phyloP scores from a whole-genome alignment of 2,329 filamentous ascomycete species.

The Podosphaera fusca region DNA sequence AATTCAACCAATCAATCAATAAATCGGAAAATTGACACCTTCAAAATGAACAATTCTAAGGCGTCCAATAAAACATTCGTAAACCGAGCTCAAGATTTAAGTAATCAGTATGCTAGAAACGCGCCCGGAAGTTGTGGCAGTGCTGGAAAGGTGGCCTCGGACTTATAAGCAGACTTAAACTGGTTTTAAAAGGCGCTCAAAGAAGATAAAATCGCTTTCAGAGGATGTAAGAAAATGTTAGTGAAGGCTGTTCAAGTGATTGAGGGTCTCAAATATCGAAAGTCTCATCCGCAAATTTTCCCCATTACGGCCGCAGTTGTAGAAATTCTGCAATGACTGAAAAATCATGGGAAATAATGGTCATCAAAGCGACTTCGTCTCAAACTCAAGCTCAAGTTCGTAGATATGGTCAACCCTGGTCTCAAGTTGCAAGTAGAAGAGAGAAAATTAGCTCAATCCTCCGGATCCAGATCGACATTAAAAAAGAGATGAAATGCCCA shows the following conservation, averaged over 20 bases:
- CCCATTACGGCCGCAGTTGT: neutral
- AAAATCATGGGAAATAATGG: neutral
- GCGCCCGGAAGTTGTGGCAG: neutral
- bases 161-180: neutral
- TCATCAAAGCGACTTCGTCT: neutral
- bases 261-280: neutral
- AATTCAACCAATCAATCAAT: neutral
- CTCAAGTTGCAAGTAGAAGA: neutral
- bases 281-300: neutral
- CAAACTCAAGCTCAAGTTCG: neutral
- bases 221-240: neutral
- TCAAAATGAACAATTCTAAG: conserved; percentile 26
- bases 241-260: neutral
- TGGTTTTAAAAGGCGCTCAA: neutral
- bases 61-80: neutral
- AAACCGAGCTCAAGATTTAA: neutral
- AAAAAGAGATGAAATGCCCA: neutral
- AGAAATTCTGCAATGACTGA: neutral
- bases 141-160: neutral
- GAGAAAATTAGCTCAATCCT: neutral
- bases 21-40: conserved; percentile 19
- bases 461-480: neutral
- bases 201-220: neutral
- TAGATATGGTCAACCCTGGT: neutral
- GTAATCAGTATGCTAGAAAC: neutral